A percentile compares a stretch with the other conserved stretches of the same genome.
phyloP scores from a whole-genome alignment of 345 rosid genomes.

The Barbarea vulgaris region DNA sequence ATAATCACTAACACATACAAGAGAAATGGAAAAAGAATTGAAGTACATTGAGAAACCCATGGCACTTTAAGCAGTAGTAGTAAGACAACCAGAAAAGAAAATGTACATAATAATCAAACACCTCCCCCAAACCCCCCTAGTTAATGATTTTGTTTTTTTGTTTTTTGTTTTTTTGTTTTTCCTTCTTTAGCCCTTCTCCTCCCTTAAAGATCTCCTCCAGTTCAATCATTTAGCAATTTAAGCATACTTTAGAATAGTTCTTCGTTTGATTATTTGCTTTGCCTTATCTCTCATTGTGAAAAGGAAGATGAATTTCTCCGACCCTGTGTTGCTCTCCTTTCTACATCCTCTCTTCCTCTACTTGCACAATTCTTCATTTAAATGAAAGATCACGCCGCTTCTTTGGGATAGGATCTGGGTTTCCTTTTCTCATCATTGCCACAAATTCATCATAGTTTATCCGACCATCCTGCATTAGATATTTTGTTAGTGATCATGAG shows the following conservation, averaged over 20 bases:
- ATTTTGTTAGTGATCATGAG: constrained; percentile 2
- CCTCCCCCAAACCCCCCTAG: constrained; percentile 23
- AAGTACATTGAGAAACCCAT: constrained; percentile 38
- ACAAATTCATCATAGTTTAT: constrained; percentile 95
- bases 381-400: constrained; percentile 75
- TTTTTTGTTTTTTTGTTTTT: too few species aligned
- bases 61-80: constrained; percentile 31
- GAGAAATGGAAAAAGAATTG: constrained; percentile 12
- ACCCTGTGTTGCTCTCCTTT: constrained; percentile 24
- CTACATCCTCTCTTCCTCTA: constrained; percentile 35
- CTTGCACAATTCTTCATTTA: constrained; percentile 24
- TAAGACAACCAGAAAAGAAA: constrained; percentile 26
- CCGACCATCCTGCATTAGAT: constrained; percentile 67
- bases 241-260: constrained; percentile 4
- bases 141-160: neutral
- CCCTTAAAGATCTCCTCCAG: constrained; percentile 29
- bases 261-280: constrained; percentile 26
- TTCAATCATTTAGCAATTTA: constrained; percentile 15
- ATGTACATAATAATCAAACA: constrained; percentile 35
- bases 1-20: constrained; percentile 32
- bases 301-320: constrained; percentile 40
- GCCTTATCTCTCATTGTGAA: constrained; percentile 24
- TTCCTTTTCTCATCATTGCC: constrained; percentile 98
- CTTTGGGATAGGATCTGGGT: constrained; percentile 76
- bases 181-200: constrained; percentile 35